These are phyloP conservation scores for Cronartium ribicola DNA, from an alignment of 1,284 basidiomycete genomes.

Conservation along the genomic window DNA sequence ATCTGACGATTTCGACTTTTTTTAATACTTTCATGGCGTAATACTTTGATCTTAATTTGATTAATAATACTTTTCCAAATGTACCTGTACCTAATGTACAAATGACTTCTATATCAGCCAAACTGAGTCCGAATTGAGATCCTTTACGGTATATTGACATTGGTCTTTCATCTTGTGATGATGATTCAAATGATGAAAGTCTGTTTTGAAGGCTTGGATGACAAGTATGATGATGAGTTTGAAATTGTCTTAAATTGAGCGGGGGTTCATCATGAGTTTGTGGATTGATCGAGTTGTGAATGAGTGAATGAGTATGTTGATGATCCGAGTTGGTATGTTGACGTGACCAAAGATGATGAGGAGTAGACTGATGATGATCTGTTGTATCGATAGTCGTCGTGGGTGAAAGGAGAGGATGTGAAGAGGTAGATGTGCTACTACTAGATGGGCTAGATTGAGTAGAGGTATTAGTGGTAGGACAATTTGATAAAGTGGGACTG, in stretches of 20 bases:
- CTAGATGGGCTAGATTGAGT: neutral
- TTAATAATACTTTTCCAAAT: constrained; percentile 24
- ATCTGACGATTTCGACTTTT: constrained; percentile 57
- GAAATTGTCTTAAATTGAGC: neutral
- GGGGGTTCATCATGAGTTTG: neutral
- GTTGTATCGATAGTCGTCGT: neutral
- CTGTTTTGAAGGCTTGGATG: neutral
- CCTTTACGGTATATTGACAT: constrained; percentile 7
- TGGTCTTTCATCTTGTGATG: neutral
- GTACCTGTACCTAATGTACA: constrained; percentile 28
- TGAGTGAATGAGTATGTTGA: neutral
- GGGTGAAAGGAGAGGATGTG: neutral
- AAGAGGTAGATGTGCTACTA: neutral
- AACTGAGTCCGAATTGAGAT: neutral
- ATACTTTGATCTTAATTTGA: constrained; percentile 5
- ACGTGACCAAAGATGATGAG: neutral
- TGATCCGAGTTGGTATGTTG: neutral
- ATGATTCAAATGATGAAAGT: neutral
- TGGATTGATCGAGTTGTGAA: neutral
- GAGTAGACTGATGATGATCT: neutral
- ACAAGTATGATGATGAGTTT: neutral
- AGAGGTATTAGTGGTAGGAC: neutral
- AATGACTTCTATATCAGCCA: constrained; percentile 15
- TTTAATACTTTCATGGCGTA: constrained; percentile 54
- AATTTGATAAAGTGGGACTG: neutral